Percentiles rank a stretch among this genome's conserved stretches.
Evolutionary conservation across 305 asterid species (phyloP).

Genomic region (Petunia hybrid): DNA sequence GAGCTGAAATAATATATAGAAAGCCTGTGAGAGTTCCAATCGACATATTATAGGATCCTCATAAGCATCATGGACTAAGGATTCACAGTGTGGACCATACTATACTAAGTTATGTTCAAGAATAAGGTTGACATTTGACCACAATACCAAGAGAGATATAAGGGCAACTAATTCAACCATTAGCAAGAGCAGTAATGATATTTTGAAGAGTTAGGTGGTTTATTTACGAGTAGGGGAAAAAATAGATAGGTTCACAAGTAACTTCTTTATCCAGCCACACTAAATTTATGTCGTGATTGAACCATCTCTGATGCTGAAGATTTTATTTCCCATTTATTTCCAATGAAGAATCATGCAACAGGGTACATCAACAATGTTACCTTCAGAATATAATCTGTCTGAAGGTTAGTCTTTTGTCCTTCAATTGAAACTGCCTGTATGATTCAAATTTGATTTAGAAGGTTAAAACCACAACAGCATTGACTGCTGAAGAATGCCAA

Average conservation of each 20-base stretch:
- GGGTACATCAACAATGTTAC: conserved; percentile 27
- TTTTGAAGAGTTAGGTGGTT: neutral
- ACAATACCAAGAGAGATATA: neutral
- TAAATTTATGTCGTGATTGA: neutral
- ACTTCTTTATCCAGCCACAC: neutral
- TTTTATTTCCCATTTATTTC: neutral
- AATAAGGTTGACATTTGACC: neutral
- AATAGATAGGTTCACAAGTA: neutral
- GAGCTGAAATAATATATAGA: neutral
- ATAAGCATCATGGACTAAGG: neutral
- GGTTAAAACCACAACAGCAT: conserved; percentile 12
- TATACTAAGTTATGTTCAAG: neutral
- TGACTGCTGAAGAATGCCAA: neutral
- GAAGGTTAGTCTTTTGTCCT: conserved; percentile 72
- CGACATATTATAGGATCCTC: neutral
- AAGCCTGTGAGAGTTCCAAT: neutral
- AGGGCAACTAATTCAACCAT: neutral
- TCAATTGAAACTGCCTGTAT: conserved; percentile 77
- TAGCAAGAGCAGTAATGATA: neutral
- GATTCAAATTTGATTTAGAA: conserved; percentile 28
- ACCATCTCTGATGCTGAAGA: no score
- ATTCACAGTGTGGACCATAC: neutral
- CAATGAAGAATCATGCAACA: neutral
- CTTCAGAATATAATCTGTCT: conserved; percentile 70
- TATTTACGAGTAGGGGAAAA: neutral